Percentiles rank a stretch among this genome's conserved stretches.
Evolutionary conservation across 2,329 filamentous ascomycete genomes (phyloP).

Genomic region (Calonectria naviculata): DNA sequence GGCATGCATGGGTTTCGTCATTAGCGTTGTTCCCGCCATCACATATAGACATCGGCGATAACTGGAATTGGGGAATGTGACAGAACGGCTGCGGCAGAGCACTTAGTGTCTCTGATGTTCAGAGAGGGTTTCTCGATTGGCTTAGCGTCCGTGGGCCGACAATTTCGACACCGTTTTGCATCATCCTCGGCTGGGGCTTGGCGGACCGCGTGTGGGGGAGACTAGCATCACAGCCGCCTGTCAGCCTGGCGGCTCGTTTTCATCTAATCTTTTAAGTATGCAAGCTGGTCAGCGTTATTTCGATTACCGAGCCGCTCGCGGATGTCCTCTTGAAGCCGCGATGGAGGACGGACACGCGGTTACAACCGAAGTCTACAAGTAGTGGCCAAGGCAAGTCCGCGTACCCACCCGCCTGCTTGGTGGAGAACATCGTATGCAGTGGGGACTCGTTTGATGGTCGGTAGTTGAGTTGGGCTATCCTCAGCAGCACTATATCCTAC

Average conservation of each 20-base stretch:
- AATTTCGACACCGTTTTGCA: constrained; percentile 1
- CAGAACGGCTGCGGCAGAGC: not conserved
- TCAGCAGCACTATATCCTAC: too few relatives aligned
- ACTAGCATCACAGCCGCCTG: not conserved
- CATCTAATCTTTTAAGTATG: not conserved
- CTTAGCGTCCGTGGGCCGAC: not conserved
- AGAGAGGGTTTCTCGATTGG: not conserved
- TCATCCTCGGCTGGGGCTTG: not conserved
- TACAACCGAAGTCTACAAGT: too few relatives aligned
- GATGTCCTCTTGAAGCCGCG: not conserved
- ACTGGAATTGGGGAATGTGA: not conserved
- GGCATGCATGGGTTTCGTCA: not conserved
- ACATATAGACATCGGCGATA: not conserved
- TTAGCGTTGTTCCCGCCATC: constrained; percentile 3
- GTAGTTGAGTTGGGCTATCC: not conserved
- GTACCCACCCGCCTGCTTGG: not conserved
- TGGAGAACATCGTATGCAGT: not conserved
- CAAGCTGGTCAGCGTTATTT: not conserved
- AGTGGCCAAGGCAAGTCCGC: too few relatives aligned
- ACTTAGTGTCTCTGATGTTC: not conserved
- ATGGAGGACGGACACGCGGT: not conserved
- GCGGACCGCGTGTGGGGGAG: not conserved
- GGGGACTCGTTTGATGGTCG: not conserved
- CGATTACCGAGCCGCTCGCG: not conserved
- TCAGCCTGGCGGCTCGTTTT: not conserved